Conservation (phyloP, 2,329 filamentous ascomycete species). For the Ceratocystis lukuohia region DNA sequence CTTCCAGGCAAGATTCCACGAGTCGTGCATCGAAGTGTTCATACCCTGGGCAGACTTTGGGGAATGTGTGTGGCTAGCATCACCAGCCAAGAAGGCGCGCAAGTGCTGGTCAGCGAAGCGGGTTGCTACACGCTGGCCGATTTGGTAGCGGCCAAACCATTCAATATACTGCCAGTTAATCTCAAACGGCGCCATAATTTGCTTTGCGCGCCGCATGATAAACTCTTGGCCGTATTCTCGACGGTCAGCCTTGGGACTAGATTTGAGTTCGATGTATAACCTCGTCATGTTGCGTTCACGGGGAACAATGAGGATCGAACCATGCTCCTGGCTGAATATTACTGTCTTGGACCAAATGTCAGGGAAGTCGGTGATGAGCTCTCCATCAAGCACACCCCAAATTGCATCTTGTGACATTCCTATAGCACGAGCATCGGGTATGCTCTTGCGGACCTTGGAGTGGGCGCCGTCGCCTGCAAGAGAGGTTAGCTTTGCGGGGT, state of each 20-base stretch:
- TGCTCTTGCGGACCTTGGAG: conserved; percentile 53
- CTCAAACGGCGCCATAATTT: conserved; percentile 45
- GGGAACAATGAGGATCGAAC: conserved; percentile 61
- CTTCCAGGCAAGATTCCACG: conserved; percentile 46
- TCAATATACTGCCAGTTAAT: conserved; percentile 46
- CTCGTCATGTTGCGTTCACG: conserved; percentile 61
- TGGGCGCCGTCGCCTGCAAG: conserved; percentile 53
- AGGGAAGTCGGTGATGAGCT: conserved; percentile 57
- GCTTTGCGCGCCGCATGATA: conserved; percentile 53
- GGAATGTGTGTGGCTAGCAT: conserved; percentile 59
- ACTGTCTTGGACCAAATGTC: conserved; percentile 64
- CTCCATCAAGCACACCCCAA: conserved; percentile 61
- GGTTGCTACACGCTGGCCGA: conserved; percentile 57
- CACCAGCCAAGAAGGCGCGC: conserved; percentile 55
- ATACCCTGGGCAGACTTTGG: conserved; percentile 58
- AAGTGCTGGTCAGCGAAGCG: conserved; percentile 50
- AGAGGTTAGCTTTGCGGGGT: neutral
- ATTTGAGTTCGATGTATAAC: conserved; percentile 43
- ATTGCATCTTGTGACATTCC: conserved; percentile 40
- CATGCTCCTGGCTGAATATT: conserved; percentile 51
- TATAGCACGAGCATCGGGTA: conserved; percentile 43
- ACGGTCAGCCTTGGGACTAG: conserved; percentile 30
- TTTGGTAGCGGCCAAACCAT: conserved; percentile 62
- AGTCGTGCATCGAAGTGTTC: conserved; percentile 50
- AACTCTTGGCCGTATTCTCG: conserved; percentile 45